Evolutionary conservation across 805 yeast genomes (phyloP).

Genomic region (Ogataea chonburiensis): DNA sequence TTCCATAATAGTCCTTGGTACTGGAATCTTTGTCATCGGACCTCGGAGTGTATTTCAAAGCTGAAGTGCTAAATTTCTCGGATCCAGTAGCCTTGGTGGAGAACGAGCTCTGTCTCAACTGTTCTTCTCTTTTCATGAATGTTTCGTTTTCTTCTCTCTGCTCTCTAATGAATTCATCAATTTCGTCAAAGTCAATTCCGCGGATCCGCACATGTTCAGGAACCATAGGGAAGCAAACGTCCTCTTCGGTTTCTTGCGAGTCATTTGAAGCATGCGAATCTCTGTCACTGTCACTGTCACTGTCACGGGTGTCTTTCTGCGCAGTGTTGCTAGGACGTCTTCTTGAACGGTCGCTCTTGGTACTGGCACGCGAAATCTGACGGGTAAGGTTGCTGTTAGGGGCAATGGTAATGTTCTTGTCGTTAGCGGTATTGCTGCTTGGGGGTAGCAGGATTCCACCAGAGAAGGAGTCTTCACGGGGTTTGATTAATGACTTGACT

Average conservation of each 20-base stretch:
- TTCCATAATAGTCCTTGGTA: slow-evolving; percentile 11
- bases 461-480: slow-evolving; percentile 32
- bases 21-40: slow-evolving; percentile 17
- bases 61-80: slow-evolving; percentile 46
- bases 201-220: slow-evolving; percentile 58
- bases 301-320: slow-evolving; percentile 14
- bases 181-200: slow-evolving; percentile 89
- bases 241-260: slow-evolving; percentile 92
- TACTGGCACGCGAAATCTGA: slow-evolving; percentile 33
- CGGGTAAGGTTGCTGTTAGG: slow-evolving; percentile 25
- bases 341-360: slow-evolving; percentile 28
- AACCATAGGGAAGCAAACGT: slow-evolving; percentile 93
- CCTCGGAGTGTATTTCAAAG: slow-evolving; percentile 62
- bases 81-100: slow-evolving; percentile 34
- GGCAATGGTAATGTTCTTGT: slow-evolving; percentile 18
- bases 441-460: slow-evolving; percentile 33
- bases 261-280: slow-evolving; percentile 74
- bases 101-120: slow-evolving; percentile 22
- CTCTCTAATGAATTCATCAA: slow-evolving; percentile 74
- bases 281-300: slow-evolving; percentile 47
- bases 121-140: slow-evolving; percentile 35
- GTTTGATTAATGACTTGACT: slow-evolving; percentile 36
- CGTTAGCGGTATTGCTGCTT: slow-evolving; percentile 6
- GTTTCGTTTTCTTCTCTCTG: slow-evolving; percentile 50
- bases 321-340: slow-evolving; percentile 19